Base-by-base conservation (phyloP, 352 stramenopile genomes). In the Phytophthora chlamydospora region DNA sequence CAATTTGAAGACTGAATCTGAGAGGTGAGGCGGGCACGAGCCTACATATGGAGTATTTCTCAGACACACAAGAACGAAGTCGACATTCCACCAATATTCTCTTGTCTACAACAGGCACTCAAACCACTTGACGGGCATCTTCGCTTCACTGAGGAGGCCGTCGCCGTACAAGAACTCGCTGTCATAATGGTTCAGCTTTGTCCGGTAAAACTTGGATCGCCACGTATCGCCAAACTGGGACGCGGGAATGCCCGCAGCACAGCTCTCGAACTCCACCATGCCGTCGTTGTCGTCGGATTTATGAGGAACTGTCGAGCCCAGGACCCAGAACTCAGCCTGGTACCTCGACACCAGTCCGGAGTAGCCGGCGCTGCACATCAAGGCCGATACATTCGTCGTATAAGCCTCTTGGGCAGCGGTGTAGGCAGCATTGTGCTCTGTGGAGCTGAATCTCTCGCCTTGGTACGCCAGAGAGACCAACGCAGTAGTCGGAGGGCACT, bases 91-190 rank as follows among this genome's bases (percentile, higher is more conserved):
- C 21, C 24, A 21, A 42, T 52, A 44, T 11, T 11, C 10, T 36
- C 11, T 49, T 29, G 14, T 13, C 46, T 68, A 68, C 11, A 68
- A 27, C 6, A 72, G 33, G 41, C 66, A 77, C 45, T 76, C 62
- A 46, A 79, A 77, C 70, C 73, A 82, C 50, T 76, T 79, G 12
- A 74, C 39, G 4, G 67, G 67, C 51, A 74, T 79, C 49, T 75
- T 58, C 11, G 62, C 41, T 27, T 58, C 50, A 21, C 52, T 56
- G 32, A 75, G 65, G 36, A 73, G 48, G 2, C 38, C 66, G 46
- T 84, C 75, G 13, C 69, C 72, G 45, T 62, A 46, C 16, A 63
- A 60, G 44, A 84, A 81, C n/a, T 73, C 55, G 17, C 58, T 73
- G 53, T 84, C 75, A 6, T 62, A 43, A 50, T 84, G 75, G 29